Conservation (phyloP, 1,139 yeast genomes). For the Kodamaea fungicola region DNA sequence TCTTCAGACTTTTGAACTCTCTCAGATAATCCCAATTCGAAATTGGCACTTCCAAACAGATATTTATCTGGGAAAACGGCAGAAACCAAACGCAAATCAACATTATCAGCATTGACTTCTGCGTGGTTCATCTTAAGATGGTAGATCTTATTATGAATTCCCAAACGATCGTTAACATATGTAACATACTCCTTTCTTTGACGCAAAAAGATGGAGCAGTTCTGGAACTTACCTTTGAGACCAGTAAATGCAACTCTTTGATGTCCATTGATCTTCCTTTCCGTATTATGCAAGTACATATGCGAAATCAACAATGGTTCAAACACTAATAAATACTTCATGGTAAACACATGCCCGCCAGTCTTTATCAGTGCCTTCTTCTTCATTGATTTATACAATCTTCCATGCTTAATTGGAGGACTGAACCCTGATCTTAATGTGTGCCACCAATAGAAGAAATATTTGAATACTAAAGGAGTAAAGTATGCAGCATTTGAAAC, state of each 20-base stretch:
- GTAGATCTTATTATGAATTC: constrained; percentile 49
- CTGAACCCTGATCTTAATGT: constrained; percentile 68
- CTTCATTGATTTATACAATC: constrained; percentile 42
- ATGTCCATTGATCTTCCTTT: constrained; percentile 39
- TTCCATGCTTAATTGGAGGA: constrained; percentile 73
- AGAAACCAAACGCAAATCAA: constrained; percentile 69
- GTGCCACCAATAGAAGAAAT: constrained; percentile 84
- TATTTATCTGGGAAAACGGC: constrained; percentile 64
- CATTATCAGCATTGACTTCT: constrained; percentile 64
- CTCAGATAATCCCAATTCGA: constrained; percentile 19
- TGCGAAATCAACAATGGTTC: constrained; percentile 76
- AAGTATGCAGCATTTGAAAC: constrained; percentile 72
- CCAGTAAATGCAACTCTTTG: constrained; percentile 67
- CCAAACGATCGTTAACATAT: constrained; percentile 54
- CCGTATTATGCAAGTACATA: constrained; percentile 57
- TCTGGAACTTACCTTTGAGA: constrained; percentile 64
- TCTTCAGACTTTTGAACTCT: neutral
- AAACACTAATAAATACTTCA: constrained; percentile 73
- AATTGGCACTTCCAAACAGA: constrained; percentile 39
- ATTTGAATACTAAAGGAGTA: constrained; percentile 63
- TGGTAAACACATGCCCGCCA: constrained; percentile 73
- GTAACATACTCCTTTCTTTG: constrained; percentile 73
- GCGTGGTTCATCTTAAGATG: constrained; percentile 73
- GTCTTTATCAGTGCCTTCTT: constrained; percentile 38
- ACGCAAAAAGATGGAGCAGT: constrained; percentile 75